phyloP scores from a whole-genome alignment of 2,329 filamentous ascomycete genomes.

The Cryphonectria naterciae region DNA sequence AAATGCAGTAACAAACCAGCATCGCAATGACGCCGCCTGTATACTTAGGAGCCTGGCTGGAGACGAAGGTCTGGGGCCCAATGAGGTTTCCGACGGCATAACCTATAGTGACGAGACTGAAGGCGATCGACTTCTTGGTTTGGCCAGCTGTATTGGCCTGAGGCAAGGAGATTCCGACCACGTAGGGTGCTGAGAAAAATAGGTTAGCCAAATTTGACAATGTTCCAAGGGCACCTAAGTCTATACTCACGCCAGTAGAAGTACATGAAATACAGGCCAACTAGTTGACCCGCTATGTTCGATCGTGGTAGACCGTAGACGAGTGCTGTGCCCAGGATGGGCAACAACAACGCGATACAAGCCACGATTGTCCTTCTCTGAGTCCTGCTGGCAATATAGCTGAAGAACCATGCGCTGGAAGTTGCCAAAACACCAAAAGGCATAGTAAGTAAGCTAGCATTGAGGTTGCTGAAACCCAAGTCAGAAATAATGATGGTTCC shows the following conservation, averaged over 20 bases:
- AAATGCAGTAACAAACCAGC: slow-evolving; percentile 41
- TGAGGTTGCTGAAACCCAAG: slow-evolving; percentile 24
- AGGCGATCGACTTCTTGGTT: slow-evolving; percentile 47
- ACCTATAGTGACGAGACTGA: slow-evolving; percentile 44
- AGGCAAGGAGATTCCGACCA: slow-evolving; percentile 35
- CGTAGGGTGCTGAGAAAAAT: slow-evolving; percentile 33
- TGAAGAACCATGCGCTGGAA: slow-evolving; percentile 26
- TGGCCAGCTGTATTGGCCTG: slow-evolving; percentile 37
- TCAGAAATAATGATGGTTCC: slow-evolving; percentile 25
- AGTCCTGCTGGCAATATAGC: slow-evolving; percentile 22
- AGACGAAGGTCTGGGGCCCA: slow-evolving; percentile 46
- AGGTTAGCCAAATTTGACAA: background rate
- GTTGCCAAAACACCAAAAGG: slow-evolving; percentile 26
- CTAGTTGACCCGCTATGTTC: slow-evolving; percentile 24
- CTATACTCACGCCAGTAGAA: slow-evolving; percentile 27
- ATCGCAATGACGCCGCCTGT: slow-evolving; percentile 43
- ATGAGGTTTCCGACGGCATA: slow-evolving; percentile 47
- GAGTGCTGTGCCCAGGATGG: slow-evolving; percentile 23
- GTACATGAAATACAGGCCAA: slow-evolving; percentile 28
- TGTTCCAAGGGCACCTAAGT: background rate
- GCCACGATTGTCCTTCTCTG: slow-evolving; percentile 22
- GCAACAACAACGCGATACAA: slow-evolving; percentile 20
- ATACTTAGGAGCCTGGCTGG: slow-evolving; percentile 44
- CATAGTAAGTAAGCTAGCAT: slow-evolving; percentile 27
- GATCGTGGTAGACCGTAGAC: slow-evolving; percentile 23